Base-by-base conservation (phyloP, 768 basidiomycete genomes). In the Psilocybe tampanensis region DNA sequence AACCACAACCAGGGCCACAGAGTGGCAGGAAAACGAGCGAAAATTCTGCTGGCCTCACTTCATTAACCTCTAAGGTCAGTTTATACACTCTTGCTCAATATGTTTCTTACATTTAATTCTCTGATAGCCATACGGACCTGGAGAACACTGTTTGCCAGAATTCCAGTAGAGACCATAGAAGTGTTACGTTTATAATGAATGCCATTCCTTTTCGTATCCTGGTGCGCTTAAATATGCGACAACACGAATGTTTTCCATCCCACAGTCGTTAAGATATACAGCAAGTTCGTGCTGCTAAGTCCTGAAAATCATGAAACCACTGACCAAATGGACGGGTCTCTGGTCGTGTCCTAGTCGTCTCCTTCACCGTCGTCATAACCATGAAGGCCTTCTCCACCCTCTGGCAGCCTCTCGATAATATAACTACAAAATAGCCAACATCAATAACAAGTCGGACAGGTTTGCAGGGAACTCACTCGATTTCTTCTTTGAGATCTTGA, bases 1-100 rank as follows among this genome's bases (percentile, higher is more conserved):
- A 90, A 71, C 94, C 93, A 52, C 93, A 92, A 71, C 84, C 94
- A n/a, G 97, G 96, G 17, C 96, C 96, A 47, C 96, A 97, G 69
- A 89, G 87, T 56, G 86, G 90, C 29, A 83, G 95, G 56, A 80
- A 80, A 44, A 95, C 94, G 0, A 93, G 90, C 60, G 95, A 98
- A 76, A 97, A 97, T 75, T 92, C 94, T 11, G 93, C 92, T 13
- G 94, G 93, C 39, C 76, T 96, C 56, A 97, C 95, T 22, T 76
- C 90, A 36, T 78, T 95, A 32, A 82, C 86, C 18, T 78, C 80
- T 45, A 90, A 93, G 82, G 93, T 90, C n/a, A 58, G 42, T 76
- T 62, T n/a, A 12, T 26, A n/a, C 44, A 12, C 11, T 19, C 12
- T 3, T 22, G 4, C 26, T 41, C 34, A 26, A n/a, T 18, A 18